These are phyloP conservation scores for Luffa aegyptiaca DNA, from an alignment of 306 rosid genomes.

Conservation along the genomic window DNA sequence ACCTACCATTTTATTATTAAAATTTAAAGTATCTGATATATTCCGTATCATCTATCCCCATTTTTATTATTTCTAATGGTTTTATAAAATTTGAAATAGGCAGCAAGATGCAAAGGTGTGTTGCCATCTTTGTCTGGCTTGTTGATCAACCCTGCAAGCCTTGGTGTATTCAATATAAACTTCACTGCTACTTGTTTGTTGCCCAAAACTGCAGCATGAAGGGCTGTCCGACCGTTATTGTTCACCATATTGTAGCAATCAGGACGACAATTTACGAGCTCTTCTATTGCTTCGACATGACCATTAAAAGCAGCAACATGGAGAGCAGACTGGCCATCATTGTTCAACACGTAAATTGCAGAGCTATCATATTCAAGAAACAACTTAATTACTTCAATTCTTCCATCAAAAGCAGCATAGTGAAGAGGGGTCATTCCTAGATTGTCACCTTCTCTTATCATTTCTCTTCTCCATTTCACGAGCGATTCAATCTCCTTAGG, in stretches of 20 bases:
- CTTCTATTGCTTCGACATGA: not conserved
- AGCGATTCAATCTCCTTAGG: not conserved
- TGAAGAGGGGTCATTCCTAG: not conserved
- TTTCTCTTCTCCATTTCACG: not conserved
- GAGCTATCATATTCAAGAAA: not conserved
- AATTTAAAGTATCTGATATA: too few relatives aligned
- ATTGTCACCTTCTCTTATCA: not conserved
- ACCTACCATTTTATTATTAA: too few relatives aligned
- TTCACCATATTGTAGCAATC: not conserved
- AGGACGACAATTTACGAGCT: not conserved
- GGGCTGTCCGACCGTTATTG: not conserved
- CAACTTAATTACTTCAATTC: not conserved
- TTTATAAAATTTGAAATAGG: not conserved
- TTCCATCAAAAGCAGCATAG: not conserved
- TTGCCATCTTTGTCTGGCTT: not conserved
- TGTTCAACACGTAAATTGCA: not conserved
- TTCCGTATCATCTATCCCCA: too few relatives aligned
- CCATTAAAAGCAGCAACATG: not conserved
- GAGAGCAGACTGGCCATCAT: not conserved
- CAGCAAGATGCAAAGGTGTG: not conserved
- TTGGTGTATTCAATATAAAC: not conserved
- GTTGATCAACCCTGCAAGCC: not conserved
- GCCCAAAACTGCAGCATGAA: constrained; percentile 1
- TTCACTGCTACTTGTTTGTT: not conserved
- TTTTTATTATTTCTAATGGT: too few relatives aligned